These are phyloP conservation scores for Cokeromyces recurvatus DNA, from an alignment of 371 early-diverging fungal genomes.

Conservation along the genomic window DNA sequence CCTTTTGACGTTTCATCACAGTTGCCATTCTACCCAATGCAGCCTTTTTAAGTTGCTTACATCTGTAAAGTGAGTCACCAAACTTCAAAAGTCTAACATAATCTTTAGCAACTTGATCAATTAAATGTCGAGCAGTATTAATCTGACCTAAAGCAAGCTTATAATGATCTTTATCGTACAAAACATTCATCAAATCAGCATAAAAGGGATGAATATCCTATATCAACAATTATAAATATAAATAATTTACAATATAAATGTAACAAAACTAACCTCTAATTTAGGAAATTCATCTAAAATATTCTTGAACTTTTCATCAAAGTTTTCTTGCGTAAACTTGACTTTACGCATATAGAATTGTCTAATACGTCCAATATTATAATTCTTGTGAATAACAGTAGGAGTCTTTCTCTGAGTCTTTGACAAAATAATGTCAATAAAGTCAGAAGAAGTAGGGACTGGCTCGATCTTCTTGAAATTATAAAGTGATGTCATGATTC, in stretches of 20 bases:
- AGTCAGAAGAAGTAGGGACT: slow-evolving; percentile 92
- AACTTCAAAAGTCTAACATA: slow-evolving; percentile 98
- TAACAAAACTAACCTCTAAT: slow-evolving; percentile 77
- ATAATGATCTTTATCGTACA: slow-evolving; percentile 99
- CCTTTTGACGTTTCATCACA: slow-evolving; percentile 98
- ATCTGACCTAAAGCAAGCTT: slow-evolving; percentile 99
- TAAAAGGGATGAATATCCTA: slow-evolving; percentile 99
- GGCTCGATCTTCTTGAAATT: slow-evolving; percentile 98
- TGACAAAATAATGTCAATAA: slow-evolving; percentile 98
- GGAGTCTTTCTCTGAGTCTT: slow-evolving; percentile 99
- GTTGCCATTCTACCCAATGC: slow-evolving; percentile 98
- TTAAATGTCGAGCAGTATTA: slow-evolving; percentile 95
- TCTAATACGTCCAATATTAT: slow-evolving; percentile 95
- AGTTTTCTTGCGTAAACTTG: slow-evolving; percentile 98
- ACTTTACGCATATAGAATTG: slow-evolving; percentile 99
- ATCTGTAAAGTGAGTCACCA: slow-evolving; percentile 98
- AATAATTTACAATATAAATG: background rate
- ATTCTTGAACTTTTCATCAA: slow-evolving; percentile 92
- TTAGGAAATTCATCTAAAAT: slow-evolving; percentile 98
- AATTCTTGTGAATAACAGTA: slow-evolving; percentile 96
- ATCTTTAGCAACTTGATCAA: slow-evolving; percentile 97
- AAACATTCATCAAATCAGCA: slow-evolving; percentile 99
- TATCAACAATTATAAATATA: background rate
- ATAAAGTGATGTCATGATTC: slow-evolving; percentile 56
- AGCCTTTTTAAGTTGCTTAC: slow-evolving; percentile 99